Evolutionary conservation across 306 rosid genomes (phyloP).

Genomic region (Ormosia emarginata): DNA sequence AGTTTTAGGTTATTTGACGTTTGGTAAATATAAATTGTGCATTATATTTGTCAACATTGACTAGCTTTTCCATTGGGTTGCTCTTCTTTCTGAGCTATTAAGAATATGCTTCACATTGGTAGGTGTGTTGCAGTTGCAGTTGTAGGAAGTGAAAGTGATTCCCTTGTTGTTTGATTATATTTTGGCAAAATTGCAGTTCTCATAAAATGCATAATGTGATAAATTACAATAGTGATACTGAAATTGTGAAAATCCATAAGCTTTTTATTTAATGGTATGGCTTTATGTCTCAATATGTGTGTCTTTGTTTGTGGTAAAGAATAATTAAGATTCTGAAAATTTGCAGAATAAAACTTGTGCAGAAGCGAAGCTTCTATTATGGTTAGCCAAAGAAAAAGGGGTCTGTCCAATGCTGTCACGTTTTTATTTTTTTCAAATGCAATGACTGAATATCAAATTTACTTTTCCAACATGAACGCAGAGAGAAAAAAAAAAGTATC

Average conservation of each 20-base stretch:
- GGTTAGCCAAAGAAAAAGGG: background rate
- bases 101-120: background rate
- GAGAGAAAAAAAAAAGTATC: background rate
- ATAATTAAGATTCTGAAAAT: slow-evolving; percentile 7
- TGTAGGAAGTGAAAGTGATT: slow-evolving; percentile 17
- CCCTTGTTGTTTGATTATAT: background rate
- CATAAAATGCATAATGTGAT: background rate
- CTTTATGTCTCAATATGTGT: background rate
- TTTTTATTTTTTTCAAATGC: background rate
- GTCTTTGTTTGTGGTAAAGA: background rate
- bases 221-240: background rate
- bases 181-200: background rate
- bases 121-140: background rate
- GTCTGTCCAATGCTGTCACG: background rate
- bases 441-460: background rate
- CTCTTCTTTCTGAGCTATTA: slow-evolving; percentile 5
- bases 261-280: background rate
- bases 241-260: background rate
- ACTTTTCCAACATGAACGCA: background rate
- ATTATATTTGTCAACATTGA: slow-evolving; percentile 16
- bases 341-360: slow-evolving; percentile 1
- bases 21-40: background rate
- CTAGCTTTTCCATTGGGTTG: background rate
- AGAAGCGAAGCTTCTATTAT: background rate
- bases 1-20: slow-evolving; percentile 12